Conservation (phyloP, 768 basidiomycete genomes). For the Dioszegia crocea region DNA sequence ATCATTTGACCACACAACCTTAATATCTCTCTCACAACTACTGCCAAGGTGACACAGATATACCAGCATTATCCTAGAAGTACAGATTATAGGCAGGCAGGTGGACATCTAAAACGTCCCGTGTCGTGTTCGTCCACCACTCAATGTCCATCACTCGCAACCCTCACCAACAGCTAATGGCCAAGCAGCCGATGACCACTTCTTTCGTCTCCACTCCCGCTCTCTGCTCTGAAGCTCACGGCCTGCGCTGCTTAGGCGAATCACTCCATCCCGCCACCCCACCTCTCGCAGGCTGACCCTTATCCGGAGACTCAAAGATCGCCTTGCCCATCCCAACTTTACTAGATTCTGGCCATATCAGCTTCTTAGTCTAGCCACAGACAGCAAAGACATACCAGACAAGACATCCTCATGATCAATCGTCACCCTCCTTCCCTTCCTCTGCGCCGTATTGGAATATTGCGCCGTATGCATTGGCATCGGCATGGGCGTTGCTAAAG, state of each 20-base stretch:
- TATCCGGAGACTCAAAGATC: slow-evolving; percentile 24
- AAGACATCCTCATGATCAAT: slow-evolving; percentile 45
- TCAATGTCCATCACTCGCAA: no score
- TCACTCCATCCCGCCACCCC: slow-evolving; percentile 7
- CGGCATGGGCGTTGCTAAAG: slow-evolving; percentile 21
- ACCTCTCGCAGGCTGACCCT: neutral
- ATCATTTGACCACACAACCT: no score
- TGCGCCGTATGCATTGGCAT: slow-evolving; percentile 38
- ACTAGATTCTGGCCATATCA: slow-evolving; percentile 14
- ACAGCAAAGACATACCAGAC: slow-evolving; percentile 23
- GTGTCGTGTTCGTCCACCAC: no score
- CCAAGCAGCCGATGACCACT: no score
- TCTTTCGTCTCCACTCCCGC: no score
- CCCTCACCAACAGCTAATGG: no score
- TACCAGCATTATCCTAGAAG: no score
- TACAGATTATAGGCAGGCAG: no score
- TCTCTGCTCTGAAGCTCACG: no score
- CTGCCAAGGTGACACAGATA: no score
- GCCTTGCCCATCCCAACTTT: slow-evolving; percentile 12
- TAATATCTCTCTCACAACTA: no score
- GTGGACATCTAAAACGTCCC: no score
- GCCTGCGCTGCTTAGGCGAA: slow-evolving; percentile 15
- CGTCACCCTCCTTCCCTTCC: slow-evolving; percentile 38
- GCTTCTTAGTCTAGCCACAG: neutral
- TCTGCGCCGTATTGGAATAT: slow-evolving; percentile 26